Evolutionary conservation across 1,284 basidiomycete species (phyloP).

Genomic region (Earliella scabrosa): DNA sequence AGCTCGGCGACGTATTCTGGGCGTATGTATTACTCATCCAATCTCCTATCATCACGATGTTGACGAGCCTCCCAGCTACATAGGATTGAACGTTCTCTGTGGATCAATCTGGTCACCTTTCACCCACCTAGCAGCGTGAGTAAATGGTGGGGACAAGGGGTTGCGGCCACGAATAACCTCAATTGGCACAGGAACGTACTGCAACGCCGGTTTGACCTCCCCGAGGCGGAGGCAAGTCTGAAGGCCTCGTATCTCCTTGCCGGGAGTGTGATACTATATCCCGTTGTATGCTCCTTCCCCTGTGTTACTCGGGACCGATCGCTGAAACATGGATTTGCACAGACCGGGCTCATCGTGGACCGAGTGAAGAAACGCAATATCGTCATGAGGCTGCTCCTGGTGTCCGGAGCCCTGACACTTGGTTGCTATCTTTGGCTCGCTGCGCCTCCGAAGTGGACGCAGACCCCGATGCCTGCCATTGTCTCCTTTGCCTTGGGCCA

Average conservation of each 20-base stretch:
- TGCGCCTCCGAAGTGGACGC: constrained; percentile 59
- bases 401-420: constrained; percentile 69
- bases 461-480: constrained; percentile 65
- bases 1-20: constrained; percentile 82
- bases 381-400: constrained; percentile 58
- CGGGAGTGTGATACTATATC: constrained; percentile 79
- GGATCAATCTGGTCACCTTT: constrained; percentile 84
- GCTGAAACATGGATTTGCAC: background rate
- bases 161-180: too few relatives aligned
- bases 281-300: constrained; percentile 53
- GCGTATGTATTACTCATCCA: constrained; percentile 50
- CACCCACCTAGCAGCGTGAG: constrained; percentile 75
- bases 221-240: constrained; percentile 63
- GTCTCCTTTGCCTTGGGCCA: constrained; percentile 68
- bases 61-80: constrained; percentile 50
- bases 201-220: constrained; percentile 65
- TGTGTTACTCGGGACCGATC: constrained; percentile 5
- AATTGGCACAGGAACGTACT: constrained; percentile 86
- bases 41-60: background rate
- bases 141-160: too few relatives aligned
- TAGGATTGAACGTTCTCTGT: constrained; percentile 72
- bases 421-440: constrained; percentile 69
- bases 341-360: constrained; percentile 71
- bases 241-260: constrained; percentile 75
- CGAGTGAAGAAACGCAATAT: constrained; percentile 57